Percentiles rank a stretch among this genome's conserved stretches.
Evolutionary conservation across 192 early-diverging fungal genomes (phyloP).

Genomic region (Entomortierella beljakovae): DNA sequence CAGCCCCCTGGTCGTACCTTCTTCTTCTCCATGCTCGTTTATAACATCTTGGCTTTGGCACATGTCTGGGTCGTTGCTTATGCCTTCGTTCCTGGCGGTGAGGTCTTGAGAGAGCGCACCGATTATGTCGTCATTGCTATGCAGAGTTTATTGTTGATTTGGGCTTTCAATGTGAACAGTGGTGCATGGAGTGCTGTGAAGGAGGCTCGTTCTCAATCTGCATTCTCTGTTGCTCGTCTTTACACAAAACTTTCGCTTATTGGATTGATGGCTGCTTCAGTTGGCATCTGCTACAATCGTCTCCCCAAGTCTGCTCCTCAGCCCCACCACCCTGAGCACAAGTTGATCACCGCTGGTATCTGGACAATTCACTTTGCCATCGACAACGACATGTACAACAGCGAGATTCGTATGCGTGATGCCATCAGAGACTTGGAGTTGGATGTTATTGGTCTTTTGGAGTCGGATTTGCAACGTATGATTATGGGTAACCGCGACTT

Average conservation of each 20-base stretch:
- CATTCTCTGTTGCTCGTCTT: slow-evolving; percentile 40
- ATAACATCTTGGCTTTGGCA: slow-evolving; percentile 77
- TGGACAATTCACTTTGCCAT: slow-evolving; percentile 91
- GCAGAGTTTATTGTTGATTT: slow-evolving; percentile 69
- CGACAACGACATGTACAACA: slow-evolving; percentile 89
- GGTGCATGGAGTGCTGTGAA: slow-evolving; percentile 19
- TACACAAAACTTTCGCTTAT: slow-evolving; percentile 55
- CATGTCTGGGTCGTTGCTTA: slow-evolving; percentile 88
- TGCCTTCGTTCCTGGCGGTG: slow-evolving; percentile 85
- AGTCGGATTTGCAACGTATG: slow-evolving; percentile 82
- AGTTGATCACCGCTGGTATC: slow-evolving; percentile 79
- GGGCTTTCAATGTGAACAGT: slow-evolving; percentile 60
- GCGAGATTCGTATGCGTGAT: slow-evolving; percentile 76
- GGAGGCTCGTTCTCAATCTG: slow-evolving; percentile 18
- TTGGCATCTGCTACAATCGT: slow-evolving; percentile 56
- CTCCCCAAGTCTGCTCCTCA: slow-evolving; percentile 62
- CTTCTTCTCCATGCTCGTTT: slow-evolving; percentile 68
- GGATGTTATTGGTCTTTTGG: slow-evolving; percentile 84
- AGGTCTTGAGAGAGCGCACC: slow-evolving; percentile 77
- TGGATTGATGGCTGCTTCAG: slow-evolving; percentile 52
- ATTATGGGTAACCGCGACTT: slow-evolving; percentile 90
- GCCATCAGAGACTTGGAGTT: slow-evolving; percentile 80
- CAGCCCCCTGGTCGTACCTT: slow-evolving; percentile 76
- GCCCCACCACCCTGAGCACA: slow-evolving; percentile 72
- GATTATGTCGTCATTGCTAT: slow-evolving; percentile 73